Evolutionary conservation across 129 eudicot species (phyloP).

Genomic region (Kitagawia praeruptora): DNA sequence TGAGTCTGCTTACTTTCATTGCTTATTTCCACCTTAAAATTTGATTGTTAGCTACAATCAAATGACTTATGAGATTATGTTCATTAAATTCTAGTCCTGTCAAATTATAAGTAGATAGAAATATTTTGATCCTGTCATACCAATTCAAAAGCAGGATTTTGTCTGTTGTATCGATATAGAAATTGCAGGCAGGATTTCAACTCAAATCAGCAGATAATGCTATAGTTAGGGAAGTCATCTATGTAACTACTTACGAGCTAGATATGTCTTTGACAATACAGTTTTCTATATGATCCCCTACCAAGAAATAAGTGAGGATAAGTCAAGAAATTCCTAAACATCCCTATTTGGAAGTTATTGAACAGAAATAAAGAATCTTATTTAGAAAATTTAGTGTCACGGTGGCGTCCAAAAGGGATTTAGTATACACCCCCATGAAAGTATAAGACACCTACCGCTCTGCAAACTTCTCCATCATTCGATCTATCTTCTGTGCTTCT

Average conservation of each 20-base stretch:
- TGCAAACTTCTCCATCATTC: conserved; percentile 96
- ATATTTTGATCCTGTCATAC: background rate
- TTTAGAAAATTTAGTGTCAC: background rate
- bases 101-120: background rate
- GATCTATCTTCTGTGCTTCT: conserved; percentile 97
- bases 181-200: background rate
- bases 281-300: background rate
- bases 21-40: too few relatives aligned
- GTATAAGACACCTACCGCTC: conserved; percentile 64
- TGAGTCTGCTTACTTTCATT: too few relatives aligned
- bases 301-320: background rate
- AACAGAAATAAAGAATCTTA: background rate
- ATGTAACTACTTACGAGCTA: background rate
- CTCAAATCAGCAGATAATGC: background rate
- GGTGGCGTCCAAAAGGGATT: background rate
- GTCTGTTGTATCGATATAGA: background rate
- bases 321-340: background rate
- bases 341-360: background rate
- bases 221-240: background rate
- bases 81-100: background rate
- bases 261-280: background rate
- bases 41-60: too few relatives aligned
- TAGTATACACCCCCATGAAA: conserved; percentile 7
- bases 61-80: background rate
- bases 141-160: background rate